These are phyloP conservation scores for Aspergillus bertholletiae DNA, from an alignment of 495 filamentous ascomycete species.

Conservation along the genomic window DNA sequence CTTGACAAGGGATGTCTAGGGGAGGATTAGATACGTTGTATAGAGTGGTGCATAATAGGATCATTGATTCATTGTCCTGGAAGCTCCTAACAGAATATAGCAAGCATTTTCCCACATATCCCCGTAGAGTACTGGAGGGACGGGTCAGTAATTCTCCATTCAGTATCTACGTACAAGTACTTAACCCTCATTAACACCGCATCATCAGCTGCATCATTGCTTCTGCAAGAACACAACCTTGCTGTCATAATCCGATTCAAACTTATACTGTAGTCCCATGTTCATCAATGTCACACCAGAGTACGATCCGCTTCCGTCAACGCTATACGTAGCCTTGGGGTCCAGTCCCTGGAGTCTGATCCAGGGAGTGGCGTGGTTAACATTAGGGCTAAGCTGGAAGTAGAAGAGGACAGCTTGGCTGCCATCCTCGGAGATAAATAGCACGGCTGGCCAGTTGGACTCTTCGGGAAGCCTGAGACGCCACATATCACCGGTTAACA, in stretches of 20 bases:
- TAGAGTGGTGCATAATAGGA: too few species aligned
- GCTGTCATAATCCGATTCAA: conserved; percentile 39
- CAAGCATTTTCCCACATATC: too few species aligned
- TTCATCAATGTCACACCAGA: conserved; percentile 50
- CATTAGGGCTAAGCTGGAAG: conserved; percentile 41
- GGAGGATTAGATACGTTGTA: too few species aligned
- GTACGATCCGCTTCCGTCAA: conserved; percentile 37
- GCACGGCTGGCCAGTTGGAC: conserved; percentile 51
- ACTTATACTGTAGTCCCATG: conserved; percentile 37
- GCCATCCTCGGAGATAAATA: conserved; percentile 45
- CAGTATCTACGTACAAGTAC: background rate
- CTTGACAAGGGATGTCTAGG: too few species aligned
- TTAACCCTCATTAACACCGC: background rate
- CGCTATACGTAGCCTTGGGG: conserved; percentile 35
- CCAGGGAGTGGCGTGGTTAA: conserved; percentile 42
- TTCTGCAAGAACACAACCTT: conserved; percentile 40
- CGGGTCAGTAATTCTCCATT: too few species aligned
- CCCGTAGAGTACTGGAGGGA: too few species aligned
- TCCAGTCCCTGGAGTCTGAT: conserved; percentile 46
- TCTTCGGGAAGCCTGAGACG: conserved; percentile 49
- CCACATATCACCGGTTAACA: conserved; percentile 48
- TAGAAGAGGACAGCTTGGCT: conserved; percentile 44
- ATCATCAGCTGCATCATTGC: background rate
- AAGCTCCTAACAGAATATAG: too few species aligned
- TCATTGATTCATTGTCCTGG: too few species aligned